These are phyloP conservation scores for Gastrolobium villosum DNA, from an alignment of 306 rosid genomes.

Conservation along the genomic window DNA sequence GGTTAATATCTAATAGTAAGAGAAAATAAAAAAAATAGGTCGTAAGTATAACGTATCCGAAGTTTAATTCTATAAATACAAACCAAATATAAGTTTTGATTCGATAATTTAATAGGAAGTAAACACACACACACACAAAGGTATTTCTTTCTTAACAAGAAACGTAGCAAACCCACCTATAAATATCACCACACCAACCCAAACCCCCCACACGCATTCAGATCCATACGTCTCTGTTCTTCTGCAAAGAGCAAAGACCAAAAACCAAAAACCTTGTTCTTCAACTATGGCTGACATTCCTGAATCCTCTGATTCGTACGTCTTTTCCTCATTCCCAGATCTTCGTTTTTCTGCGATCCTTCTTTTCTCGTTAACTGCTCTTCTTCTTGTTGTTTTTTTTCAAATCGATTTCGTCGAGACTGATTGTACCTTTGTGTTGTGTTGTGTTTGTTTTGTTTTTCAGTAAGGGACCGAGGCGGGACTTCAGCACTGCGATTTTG, in stretches of 20 bases:
- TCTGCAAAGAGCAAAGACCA: conserved; percentile 29
- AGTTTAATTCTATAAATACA: no score
- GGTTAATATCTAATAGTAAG: no score
- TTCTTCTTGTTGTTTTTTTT: not conserved
- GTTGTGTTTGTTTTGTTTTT: not conserved
- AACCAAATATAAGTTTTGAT: not conserved
- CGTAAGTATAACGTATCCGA: no score
- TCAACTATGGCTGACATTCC: conserved; percentile 71
- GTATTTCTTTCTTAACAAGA: conserved; percentile 82
- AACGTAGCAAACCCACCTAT: conserved; percentile 58
- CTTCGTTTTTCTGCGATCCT: conserved; percentile 3
- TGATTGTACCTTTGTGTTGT: not conserved
- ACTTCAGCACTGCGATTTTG: conserved; percentile 88
- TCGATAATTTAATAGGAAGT: conserved; percentile 46
- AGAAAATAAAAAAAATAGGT: no score
- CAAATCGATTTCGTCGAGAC: not conserved
- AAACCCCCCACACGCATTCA: conserved; percentile 6
- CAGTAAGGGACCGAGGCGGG: conserved; percentile 90
- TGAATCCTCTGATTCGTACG: conserved; percentile 91
- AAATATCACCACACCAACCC: conserved; percentile 49
- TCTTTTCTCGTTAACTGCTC: not conserved
- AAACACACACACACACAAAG: not conserved
- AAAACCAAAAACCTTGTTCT: not conserved
- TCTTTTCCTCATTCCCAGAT: conserved; percentile 34
- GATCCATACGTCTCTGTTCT: conserved; percentile 44